Conservation (phyloP, 805 yeast species). For the Candida ulmi region DNA sequence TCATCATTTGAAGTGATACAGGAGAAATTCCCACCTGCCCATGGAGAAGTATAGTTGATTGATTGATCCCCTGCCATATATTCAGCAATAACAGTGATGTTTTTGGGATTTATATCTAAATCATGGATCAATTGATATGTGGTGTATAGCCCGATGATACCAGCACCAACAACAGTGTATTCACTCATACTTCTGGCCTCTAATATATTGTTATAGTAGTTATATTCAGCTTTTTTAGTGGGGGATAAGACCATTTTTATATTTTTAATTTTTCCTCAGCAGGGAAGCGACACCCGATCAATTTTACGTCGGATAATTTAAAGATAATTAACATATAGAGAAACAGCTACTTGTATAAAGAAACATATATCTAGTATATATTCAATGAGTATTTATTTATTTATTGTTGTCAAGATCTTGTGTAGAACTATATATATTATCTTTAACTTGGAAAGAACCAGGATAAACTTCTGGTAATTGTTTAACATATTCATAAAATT, state of each 20-base stretch:
- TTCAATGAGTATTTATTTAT: too few relatives aligned
- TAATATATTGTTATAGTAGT: too few relatives aligned
- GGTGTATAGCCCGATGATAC: constrained; percentile 65
- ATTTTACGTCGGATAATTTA: too few relatives aligned
- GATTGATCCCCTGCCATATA: constrained; percentile 76
- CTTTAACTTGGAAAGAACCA: constrained; percentile 18
- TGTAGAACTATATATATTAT: constrained; percentile 6
- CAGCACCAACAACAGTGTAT: constrained; percentile 43
- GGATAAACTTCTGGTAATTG: constrained; percentile 35
- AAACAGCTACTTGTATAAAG: too few relatives aligned
- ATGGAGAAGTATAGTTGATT: constrained; percentile 70
- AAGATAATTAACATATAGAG: too few relatives aligned
- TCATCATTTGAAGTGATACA: constrained; percentile 55
- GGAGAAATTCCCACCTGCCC: constrained; percentile 68
- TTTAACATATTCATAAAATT: constrained; percentile 28
- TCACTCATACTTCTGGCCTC: constrained; percentile 2
- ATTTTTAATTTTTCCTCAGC: too few relatives aligned
- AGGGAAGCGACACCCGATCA: too few relatives aligned
- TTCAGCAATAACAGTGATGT: constrained; percentile 57
- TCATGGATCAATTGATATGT: constrained; percentile 41
- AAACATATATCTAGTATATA: too few relatives aligned
- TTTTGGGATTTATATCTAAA: constrained; percentile 30
- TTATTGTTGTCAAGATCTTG: constrained; percentile 11
- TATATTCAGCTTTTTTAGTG: too few relatives aligned
- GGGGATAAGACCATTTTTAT: too few relatives aligned